phyloP scores from a whole-genome alignment of 1,284 basidiomycete genomes.

The Microbotryum lychnidis-dioicae region DNA sequence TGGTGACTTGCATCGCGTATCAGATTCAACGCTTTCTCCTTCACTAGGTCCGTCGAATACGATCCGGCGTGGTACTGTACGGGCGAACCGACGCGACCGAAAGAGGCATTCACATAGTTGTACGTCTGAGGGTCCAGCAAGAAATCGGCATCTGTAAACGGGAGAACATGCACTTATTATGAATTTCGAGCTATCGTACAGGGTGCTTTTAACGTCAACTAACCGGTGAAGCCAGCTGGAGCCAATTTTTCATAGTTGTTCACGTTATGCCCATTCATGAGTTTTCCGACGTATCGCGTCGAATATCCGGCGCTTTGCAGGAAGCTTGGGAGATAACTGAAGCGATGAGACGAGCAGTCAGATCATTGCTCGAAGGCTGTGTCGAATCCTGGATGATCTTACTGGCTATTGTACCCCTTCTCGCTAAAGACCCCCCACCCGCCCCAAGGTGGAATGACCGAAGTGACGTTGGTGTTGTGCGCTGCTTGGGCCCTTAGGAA shows the following conservation, averaged over 20 bases:
- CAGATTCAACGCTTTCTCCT: conserved; percentile 33
- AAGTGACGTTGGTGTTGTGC: conserved; percentile 38
- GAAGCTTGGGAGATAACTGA: conserved; percentile 34
- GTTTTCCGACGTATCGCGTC: conserved; percentile 38
- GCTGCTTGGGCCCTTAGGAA: conserved; percentile 35
- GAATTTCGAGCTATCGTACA: no score
- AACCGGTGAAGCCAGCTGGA: conserved; percentile 15
- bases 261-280: conserved; percentile 37
- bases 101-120: conserved; percentile 34
- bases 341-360: background rate
- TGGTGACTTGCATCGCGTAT: conserved; percentile 17
- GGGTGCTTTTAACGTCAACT: background rate
- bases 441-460: conserved; percentile 33
- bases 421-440: conserved; percentile 37
- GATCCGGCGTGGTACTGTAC: conserved; percentile 28
- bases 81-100: conserved; percentile 5
- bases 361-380: no score
- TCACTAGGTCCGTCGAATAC: conserved; percentile 36
- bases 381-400: background rate
- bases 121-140: conserved; percentile 39
- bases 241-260: conserved; percentile 25
- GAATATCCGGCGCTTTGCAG: conserved; percentile 35
- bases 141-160: conserved; percentile 28
- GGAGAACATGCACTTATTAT: background rate
- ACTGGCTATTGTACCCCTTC: conserved; percentile 33